Base-by-base conservation (phyloP, 768 basidiomycete genomes). In the Leccinum boreale region DNA sequence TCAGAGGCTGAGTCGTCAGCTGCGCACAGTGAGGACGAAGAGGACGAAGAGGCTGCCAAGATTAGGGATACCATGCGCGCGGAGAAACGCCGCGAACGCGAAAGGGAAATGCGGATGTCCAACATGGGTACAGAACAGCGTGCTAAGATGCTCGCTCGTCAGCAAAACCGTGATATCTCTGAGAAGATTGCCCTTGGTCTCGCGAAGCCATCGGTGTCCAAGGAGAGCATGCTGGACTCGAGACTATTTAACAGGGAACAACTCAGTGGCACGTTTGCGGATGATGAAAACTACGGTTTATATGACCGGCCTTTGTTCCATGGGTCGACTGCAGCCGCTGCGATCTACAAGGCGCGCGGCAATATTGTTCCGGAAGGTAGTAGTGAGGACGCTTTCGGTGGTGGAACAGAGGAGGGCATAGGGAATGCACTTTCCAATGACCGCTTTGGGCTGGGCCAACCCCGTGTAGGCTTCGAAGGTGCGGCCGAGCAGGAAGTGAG, bases 111-210 rank as follows among this genome's bases (percentile, higher is more conserved):
- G 91, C 81, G 97, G 59, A 96, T 98, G 94, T 94, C 83, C 74
- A 97, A 98, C 69, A 99, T 99, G 97, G 97, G 97, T 24, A 84
- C 89, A 28, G 97, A 98, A 74, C 92, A 94, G 69, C 83, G 97
- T 15, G 94, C 97, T 39, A 98, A 97, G 78, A 86, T 92, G 82
- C 79, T 98, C 58, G 94, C 96, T 21, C 86, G 91, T 55, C 93
- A 98, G 64, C 94, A 97, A 75, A 96, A 98, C 71, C 92, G 97
- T 67, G 97, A 98, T 73, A 98, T 99, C 49, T 99, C 97, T 2
- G 97, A 99, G 76, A 98, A 99, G 80, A 87, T 99, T 53, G 97
- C 97, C 4, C 85, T 99, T 31, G 97, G 97, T 39, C 85, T 99
- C 50, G 97, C 97, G 31, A 99, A 98, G 73, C 97, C 97, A 6